Base-by-base conservation (phyloP, 2,329 filamentous ascomycete genomes). In the Cadophora gregata region DNA sequence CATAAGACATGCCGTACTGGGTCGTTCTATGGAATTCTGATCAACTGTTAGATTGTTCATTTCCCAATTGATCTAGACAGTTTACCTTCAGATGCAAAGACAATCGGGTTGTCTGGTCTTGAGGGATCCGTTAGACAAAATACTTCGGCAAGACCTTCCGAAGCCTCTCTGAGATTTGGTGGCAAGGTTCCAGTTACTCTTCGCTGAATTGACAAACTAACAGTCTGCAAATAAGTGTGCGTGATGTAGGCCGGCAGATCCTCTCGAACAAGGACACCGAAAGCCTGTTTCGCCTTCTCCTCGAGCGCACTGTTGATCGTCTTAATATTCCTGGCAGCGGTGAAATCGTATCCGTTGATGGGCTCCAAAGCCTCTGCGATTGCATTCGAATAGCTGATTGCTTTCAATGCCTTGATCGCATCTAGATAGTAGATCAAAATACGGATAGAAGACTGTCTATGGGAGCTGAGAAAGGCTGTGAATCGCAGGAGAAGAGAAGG, bases 111-210 rank as follows among this genome's bases (percentile, higher is more conserved):
- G 68, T 93, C 91, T 1, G 84, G 81, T 65, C 90, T 81, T 1
- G 89, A 90, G 9, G 91, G 90, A 75, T 94, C 91, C 0, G 90
- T 91, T 63, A 93, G 77, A 75, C 90, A 93, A 72, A 93, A 93
- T 0, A 92, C 90, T 75, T 93, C 90, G 0, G 90, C 91, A 66
- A 93, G 77, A 0, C 90, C 90, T 76, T 93, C 90, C 0, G 89
- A 91, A n/a, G 90, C 85, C 53, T 91, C 88, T 51, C 85, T 83
- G 27, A 92, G 79, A 71, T 90, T 83, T 1, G 84, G 80, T 1
- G 90, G 86, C 27, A 93, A 77, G 1, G 86, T 90, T 4, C 90
- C 89, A 0, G 88, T 89, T 25, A 93, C 87, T 24, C 89, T 84
- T 68, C 86, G 83, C 69, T 87, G 85, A 45, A 93, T 89, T 29